phyloP scores from a whole-genome alignment of 495 filamentous ascomycete species.

The Penicillium lagena region DNA sequence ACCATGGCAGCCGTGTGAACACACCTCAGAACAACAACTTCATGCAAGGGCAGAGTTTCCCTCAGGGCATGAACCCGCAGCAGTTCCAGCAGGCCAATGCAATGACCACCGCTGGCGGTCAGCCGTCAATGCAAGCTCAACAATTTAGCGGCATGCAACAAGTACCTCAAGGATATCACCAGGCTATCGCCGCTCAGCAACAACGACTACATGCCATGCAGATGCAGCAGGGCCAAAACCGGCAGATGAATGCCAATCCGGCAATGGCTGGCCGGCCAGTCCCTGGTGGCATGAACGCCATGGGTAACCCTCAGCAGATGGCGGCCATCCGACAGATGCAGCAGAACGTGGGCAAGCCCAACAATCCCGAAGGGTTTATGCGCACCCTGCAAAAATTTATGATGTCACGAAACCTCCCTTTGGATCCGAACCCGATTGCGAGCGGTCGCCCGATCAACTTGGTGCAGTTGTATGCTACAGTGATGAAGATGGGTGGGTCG shows the following conservation, averaged over 20 bases:
- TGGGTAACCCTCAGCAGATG: slow-evolving; percentile 42
- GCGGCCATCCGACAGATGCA: slow-evolving; percentile 49
- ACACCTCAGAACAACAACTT: slow-evolving; percentile 70
- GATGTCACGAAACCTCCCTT: slow-evolving; percentile 56
- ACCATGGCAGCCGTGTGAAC: slow-evolving; percentile 64
- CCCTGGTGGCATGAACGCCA: slow-evolving; percentile 34
- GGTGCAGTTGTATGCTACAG: slow-evolving; percentile 65
- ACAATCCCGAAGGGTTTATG: slow-evolving; percentile 65
- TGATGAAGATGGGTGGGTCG: slow-evolving; percentile 74
- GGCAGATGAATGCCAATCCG: slow-evolving; percentile 58
- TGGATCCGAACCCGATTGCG: slow-evolving; percentile 65
- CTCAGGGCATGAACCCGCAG: slow-evolving; percentile 49
- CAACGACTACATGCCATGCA: slow-evolving; percentile 50
- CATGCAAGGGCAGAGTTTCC: slow-evolving; percentile 51
- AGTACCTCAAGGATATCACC: slow-evolving; percentile 43
- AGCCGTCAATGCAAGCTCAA: slow-evolving; percentile 31
- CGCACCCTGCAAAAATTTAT: slow-evolving; percentile 69
- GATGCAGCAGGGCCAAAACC: slow-evolving; percentile 54
- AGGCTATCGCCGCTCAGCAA: slow-evolving; percentile 41
- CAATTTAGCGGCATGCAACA: slow-evolving; percentile 36
- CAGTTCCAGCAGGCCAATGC: slow-evolving; percentile 41
- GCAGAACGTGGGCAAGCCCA: slow-evolving; percentile 54
- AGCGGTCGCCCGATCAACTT: slow-evolving; percentile 64
- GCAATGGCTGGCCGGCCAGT: slow-evolving; percentile 36
- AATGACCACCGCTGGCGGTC: slow-evolving; percentile 28